Percentiles rank a stretch among this genome's conserved stretches.
phyloP scores from a whole-genome alignment of 352 stramenopile genomes.

The Globisporangium takayamanum region DNA sequence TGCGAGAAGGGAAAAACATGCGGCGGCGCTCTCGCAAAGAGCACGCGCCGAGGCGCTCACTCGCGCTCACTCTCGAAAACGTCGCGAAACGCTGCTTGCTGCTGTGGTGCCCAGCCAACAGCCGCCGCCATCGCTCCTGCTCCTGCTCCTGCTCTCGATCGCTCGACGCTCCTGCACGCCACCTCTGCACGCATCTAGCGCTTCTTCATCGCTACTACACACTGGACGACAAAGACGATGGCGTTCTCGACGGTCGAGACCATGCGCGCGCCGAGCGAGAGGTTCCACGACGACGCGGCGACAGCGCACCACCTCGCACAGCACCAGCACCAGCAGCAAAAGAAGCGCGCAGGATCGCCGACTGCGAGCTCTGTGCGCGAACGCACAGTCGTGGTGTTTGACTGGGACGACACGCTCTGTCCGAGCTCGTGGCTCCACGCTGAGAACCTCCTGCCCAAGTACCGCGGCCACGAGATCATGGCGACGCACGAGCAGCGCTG shows the following conservation, averaged over 20 bases:
- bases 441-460: conserved; percentile 76
- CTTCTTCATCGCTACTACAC: background rate
- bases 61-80: background rate
- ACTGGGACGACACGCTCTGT: conserved; percentile 88
- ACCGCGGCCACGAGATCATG: conserved; percentile 60
- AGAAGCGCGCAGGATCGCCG: conserved; percentile 12
- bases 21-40: no score
- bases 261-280: conserved; percentile 17
- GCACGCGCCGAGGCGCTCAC: no score
- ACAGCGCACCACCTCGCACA: conserved; percentile 3
- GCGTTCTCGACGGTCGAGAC: conserved; percentile 47
- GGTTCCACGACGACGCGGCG: conserved; percentile 11
- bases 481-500: conserved; percentile 49
- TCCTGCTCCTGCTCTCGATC: background rate
- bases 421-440: conserved; percentile 80
- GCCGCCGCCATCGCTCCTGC: background rate
- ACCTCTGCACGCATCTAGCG: background rate
- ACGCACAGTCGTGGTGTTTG: conserved; percentile 81
- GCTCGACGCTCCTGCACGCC: no score
- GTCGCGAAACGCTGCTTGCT: background rate
- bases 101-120: background rate
- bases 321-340: conserved; percentile 8
- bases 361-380: conserved; percentile 37
- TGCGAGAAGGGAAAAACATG: no score
- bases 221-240: conserved; percentile 16